Percentiles rank a stretch among this genome's conserved stretches.
These are phyloP conservation scores for Yamadazyma atmosphaerica DNA, from an alignment of 1,139 yeast species.

Conservation along the genomic window DNA sequence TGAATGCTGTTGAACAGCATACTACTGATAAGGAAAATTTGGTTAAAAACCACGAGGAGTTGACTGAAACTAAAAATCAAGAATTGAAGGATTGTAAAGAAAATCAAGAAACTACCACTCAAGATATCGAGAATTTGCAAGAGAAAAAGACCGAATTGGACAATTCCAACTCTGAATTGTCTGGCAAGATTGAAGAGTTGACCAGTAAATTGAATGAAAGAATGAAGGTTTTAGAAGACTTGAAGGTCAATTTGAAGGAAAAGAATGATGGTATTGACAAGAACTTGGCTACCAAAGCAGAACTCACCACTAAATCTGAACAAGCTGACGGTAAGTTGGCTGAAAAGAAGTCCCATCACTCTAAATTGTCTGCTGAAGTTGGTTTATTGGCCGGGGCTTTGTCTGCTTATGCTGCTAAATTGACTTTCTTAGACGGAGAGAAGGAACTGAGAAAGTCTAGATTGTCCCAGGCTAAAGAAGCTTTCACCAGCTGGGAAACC, in stretches of 20 bases:
- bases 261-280: constrained; percentile 39
- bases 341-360: constrained; percentile 40
- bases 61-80: constrained; percentile 48
- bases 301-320: constrained; percentile 38
- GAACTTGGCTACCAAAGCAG: constrained; percentile 41
- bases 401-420: constrained; percentile 46
- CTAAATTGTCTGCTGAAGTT: constrained; percentile 43
- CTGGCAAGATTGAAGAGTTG: constrained; percentile 41
- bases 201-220: constrained; percentile 43
- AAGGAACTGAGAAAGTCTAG: constrained; percentile 37
- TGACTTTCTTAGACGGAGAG: constrained; percentile 39
- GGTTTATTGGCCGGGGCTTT: constrained; percentile 43
- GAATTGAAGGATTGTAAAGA: constrained; percentile 51
- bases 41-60: constrained; percentile 45
- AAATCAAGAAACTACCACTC: constrained; percentile 46
- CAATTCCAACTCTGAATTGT: constrained; percentile 45
- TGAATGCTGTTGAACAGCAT: constrained; percentile 49
- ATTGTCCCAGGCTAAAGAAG: constrained; percentile 44
- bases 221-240: constrained; percentile 38
- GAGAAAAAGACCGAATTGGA: constrained; percentile 43
- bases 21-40: constrained; percentile 45
- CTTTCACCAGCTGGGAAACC: constrained; percentile 42
- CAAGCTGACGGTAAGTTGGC: constrained; percentile 33
- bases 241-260: constrained; percentile 40
- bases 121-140: constrained; percentile 45